phyloP scores from a whole-genome alignment of 108 stramenopile genomes.

The Fistulifera pelliculosa region DNA sequence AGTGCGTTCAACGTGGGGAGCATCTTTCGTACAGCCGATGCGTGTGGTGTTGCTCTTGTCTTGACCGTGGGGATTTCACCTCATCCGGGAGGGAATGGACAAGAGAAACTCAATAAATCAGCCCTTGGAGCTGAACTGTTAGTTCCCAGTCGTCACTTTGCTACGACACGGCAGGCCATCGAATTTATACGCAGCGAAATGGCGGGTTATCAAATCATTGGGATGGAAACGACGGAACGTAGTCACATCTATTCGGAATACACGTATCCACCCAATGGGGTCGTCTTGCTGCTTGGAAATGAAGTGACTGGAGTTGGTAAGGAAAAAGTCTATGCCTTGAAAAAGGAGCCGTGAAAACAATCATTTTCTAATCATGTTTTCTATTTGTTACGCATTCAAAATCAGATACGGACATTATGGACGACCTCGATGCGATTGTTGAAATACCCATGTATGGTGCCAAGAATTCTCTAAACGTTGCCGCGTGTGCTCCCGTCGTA shows the following conservation, averaged over 20 bases:
- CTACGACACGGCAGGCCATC: slow-evolving; percentile 42
- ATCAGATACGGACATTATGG: background rate
- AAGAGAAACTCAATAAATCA: slow-evolving; percentile 72
- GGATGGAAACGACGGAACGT: slow-evolving; percentile 77
- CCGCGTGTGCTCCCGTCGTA: slow-evolving; percentile 80
- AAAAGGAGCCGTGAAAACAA: too few relatives aligned
- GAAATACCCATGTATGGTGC: slow-evolving; percentile 81
- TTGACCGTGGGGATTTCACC: slow-evolving; percentile 70
- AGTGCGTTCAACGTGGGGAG: slow-evolving; percentile 84
- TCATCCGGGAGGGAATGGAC: slow-evolving; percentile 62
- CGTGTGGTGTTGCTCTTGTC: slow-evolving; percentile 27
- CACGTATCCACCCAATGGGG: slow-evolving; percentile 35
- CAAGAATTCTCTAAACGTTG: slow-evolving; percentile 85
- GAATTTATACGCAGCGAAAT: background rate
- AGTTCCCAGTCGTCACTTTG: slow-evolving; percentile 61
- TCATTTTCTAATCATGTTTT: too few relatives aligned
- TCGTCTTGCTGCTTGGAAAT: slow-evolving; percentile 74
- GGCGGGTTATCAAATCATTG: slow-evolving; percentile 37
- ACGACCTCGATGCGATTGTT: slow-evolving; percentile 45
- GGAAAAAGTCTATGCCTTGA: background rate
- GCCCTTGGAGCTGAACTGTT: slow-evolving; percentile 66
- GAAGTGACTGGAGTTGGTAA: slow-evolving; percentile 57
- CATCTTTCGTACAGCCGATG: slow-evolving; percentile 81
- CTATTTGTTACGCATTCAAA: too few relatives aligned
- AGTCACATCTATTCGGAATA: slow-evolving; percentile 42